Conservation (phyloP, 163 green algal genomes). For the Prototheca stagnorum region DNA sequence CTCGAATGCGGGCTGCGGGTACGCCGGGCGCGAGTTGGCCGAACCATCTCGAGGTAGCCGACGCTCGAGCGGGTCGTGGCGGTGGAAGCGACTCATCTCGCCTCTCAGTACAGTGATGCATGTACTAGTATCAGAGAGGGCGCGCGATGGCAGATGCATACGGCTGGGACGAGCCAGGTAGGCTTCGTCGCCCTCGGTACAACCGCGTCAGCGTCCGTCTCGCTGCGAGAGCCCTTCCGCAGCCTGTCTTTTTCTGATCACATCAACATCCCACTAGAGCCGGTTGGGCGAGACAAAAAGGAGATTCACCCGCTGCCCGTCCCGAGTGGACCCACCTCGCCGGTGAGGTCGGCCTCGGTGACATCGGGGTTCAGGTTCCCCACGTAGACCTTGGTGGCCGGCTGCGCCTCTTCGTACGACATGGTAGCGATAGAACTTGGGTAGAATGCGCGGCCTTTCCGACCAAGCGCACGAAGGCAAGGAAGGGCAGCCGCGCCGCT, state of each 20-base stretch:
- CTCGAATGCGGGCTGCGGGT: neutral
- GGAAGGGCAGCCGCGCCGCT: too few species aligned
- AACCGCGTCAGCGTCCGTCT: neutral
- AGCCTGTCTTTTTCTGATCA: too few species aligned
- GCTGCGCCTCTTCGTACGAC: neutral
- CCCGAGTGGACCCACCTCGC: conserved; percentile 1
- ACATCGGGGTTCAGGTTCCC: neutral
- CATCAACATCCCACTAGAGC: too few species aligned
- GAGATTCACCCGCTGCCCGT: neutral
- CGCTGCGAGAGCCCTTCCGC: too few species aligned
- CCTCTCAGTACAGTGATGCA: too few species aligned
- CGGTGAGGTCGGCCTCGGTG: neutral
- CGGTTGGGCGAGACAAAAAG: neutral
- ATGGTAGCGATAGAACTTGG: neutral
- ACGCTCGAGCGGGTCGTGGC: too few species aligned
- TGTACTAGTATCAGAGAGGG: too few species aligned
- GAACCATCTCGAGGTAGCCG: too few species aligned
- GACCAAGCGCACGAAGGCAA: neutral
- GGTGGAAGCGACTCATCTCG: too few species aligned
- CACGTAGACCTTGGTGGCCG: conserved; percentile 6
- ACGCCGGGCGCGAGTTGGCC: neutral
- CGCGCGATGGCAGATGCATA: too few species aligned
- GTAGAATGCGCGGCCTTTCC: neutral
- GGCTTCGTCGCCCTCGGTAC: neutral
- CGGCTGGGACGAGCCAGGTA: too few species aligned